These are phyloP conservation scores for Metahyphopichia silvanorum DNA, from an alignment of 805 yeast genomes.

Conservation along the genomic window DNA sequence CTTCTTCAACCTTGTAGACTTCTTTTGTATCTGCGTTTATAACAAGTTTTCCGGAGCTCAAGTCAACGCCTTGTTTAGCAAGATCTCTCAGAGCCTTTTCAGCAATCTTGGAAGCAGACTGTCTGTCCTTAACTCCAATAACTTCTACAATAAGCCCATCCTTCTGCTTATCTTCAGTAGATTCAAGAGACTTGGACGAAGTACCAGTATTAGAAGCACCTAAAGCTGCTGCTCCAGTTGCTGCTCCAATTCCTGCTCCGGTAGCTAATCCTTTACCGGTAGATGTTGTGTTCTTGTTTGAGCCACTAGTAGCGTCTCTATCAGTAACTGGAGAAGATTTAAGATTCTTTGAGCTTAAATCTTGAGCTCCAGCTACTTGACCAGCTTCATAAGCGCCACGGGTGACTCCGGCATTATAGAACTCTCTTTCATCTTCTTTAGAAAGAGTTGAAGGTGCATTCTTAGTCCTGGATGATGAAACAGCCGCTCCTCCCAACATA, in stretches of 20 bases:
- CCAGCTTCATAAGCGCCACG: slow-evolving; percentile 16
- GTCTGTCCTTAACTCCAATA: slow-evolving; percentile 28
- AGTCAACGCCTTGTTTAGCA: slow-evolving; percentile 28
- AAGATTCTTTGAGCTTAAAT: background rate
- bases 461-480: background rate
- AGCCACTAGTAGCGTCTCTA: no score
- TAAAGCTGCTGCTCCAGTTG: slow-evolving; percentile 5
- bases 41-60: slow-evolving; percentile 29
- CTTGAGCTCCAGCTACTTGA: slow-evolving; percentile 4
- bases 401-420: slow-evolving; percentile 12
- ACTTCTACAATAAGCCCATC: slow-evolving; percentile 25
- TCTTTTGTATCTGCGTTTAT: slow-evolving; percentile 32
- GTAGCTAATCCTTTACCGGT: slow-evolving; percentile 6
- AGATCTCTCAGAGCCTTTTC: slow-evolving; percentile 28
- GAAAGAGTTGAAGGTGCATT: background rate
- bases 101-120: slow-evolving; percentile 27
- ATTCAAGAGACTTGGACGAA: background rate
- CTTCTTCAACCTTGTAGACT: slow-evolving; percentile 17
- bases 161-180: slow-evolving; percentile 3
- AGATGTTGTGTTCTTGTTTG: background rate
- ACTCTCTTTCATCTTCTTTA: slow-evolving; percentile 4
- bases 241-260: slow-evolving; percentile 6
- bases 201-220: slow-evolving; percentile 10
- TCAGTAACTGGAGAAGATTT: no score
- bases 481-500: slow-evolving; percentile 6